phyloP scores from a whole-genome alignment of 768 basidiomycete species.

The Kwoniella heveanensis region DNA sequence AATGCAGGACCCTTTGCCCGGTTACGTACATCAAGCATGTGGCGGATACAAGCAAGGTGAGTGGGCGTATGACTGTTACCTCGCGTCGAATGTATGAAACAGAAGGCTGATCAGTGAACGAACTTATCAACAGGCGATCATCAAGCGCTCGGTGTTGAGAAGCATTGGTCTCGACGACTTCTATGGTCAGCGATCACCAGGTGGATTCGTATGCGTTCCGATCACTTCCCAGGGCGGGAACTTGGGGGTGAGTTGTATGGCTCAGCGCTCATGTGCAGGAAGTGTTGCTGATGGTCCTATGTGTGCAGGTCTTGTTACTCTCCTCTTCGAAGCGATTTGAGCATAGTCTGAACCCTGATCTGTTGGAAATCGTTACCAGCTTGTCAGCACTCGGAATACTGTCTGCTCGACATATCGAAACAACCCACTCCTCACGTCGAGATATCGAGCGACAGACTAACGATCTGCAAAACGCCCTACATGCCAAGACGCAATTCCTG shows the following conservation, averaged over 20 bases:
- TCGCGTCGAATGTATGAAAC: too few species aligned
- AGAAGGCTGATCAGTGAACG: too few species aligned
- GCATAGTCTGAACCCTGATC: constrained; percentile 9
- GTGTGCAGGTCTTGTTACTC: constrained; percentile 25
- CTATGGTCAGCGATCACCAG: constrained; percentile 24
- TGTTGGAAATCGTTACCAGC: constrained; percentile 26
- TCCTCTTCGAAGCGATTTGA: constrained; percentile 20
- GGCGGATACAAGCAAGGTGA: constrained; percentile 34
- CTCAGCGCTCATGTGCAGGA: neutral
- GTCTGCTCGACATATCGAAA: constrained; percentile 20
- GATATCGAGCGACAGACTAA: constrained; percentile 40
- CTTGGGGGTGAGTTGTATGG: constrained; percentile 11
- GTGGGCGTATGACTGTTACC: constrained; percentile 9
- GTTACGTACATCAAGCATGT: constrained; percentile 31
- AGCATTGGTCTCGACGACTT: constrained; percentile 17
- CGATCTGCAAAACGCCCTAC: constrained; percentile 26
- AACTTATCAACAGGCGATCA: constrained; percentile 16
- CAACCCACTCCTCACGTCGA: constrained; percentile 27
- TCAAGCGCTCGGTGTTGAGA: neutral
- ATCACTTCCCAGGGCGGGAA: constrained; percentile 26
- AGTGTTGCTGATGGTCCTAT: neutral
- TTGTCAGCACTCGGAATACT: constrained; percentile 34
- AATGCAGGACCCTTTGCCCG: constrained; percentile 20
- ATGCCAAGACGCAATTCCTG: constrained; percentile 36
- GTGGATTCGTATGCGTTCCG: constrained; percentile 24